phyloP scores from a whole-genome alignment of 495 filamentous ascomycete species.

The Neurospora hispaniola region DNA sequence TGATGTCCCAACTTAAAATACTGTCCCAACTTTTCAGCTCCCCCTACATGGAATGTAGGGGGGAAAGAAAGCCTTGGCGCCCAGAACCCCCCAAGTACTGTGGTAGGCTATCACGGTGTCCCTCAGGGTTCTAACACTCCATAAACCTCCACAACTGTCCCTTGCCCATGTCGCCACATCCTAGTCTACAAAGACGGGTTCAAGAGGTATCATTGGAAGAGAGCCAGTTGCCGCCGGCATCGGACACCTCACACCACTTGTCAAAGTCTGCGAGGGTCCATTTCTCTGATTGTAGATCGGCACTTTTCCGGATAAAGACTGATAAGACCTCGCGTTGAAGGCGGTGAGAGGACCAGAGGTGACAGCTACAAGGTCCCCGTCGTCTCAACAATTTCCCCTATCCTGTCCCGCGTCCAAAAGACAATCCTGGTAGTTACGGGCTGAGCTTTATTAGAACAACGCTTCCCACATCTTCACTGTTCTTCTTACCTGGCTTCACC shows the following conservation, averaged over 20 bases:
- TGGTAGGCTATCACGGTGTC: not conserved
- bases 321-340: not conserved
- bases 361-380: not conserved
- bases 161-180: not conserved
- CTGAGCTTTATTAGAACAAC: not conserved
- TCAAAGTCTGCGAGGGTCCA: not conserved
- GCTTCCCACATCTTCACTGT: not conserved
- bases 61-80: too few species aligned
- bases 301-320: not conserved
- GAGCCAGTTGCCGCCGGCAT: not conserved
- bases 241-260: not conserved
- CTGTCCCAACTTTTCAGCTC: too few species aligned
- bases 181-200: not conserved
- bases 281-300: not conserved
- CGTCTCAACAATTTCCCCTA: not conserved
- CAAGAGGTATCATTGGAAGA: not conserved
- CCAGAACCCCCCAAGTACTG: too few species aligned
- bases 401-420: not conserved
- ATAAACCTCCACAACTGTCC: not conserved
- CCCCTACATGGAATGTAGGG: too few species aligned
- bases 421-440: not conserved
- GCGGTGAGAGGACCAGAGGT: not conserved
- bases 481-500: not conserved
- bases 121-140: not conserved
- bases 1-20: too few species aligned